phyloP scores from a whole-genome alignment of 1,139 yeast genomes.

The Yamadazyma oceani region DNA sequence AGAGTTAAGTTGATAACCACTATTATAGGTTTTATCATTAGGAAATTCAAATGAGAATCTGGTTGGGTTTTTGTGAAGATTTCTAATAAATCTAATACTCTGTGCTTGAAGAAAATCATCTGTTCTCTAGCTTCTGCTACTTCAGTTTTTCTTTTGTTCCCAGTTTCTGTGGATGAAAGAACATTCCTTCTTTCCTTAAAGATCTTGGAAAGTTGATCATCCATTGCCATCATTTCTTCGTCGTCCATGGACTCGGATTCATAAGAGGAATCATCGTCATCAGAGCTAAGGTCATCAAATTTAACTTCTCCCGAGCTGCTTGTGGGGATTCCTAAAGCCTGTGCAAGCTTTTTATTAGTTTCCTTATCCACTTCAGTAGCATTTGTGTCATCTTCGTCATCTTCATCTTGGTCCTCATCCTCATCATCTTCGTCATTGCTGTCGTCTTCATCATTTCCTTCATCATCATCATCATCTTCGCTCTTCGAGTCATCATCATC shows the following conservation, averaged over 20 bases:
- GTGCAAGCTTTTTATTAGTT: constrained; percentile 71
- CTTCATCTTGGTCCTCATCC: constrained; percentile 17
- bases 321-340: constrained; percentile 72
- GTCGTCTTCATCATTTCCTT: constrained; percentile 28
- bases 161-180: constrained; percentile 48
- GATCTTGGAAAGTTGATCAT: constrained; percentile 77
- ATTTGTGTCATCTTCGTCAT: constrained; percentile 19
- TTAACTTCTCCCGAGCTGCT: constrained; percentile 46
- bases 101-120: constrained; percentile 74
- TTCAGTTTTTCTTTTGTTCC: constrained; percentile 68
- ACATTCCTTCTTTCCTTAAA: constrained; percentile 79
- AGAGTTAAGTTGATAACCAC: constrained; percentile 62
- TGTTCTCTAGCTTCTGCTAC: constrained; percentile 75
- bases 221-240: constrained; percentile 96
- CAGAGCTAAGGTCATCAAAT: constrained; percentile 40
- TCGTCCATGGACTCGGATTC: constrained; percentile 91
- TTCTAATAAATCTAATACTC: constrained; percentile 77
- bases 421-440: constrained; percentile 28
- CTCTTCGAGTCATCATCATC: constrained; percentile 23
- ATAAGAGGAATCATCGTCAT: constrained; percentile 40
- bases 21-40: constrained; percentile 59
- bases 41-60: constrained; percentile 39
- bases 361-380: constrained; percentile 58
- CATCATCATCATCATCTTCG: constrained; percentile 26
- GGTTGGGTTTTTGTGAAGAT: constrained; percentile 53